phyloP scores from a whole-genome alignment of 2,329 filamentous ascomycete genomes.

The Trichophyton equinum region DNA sequence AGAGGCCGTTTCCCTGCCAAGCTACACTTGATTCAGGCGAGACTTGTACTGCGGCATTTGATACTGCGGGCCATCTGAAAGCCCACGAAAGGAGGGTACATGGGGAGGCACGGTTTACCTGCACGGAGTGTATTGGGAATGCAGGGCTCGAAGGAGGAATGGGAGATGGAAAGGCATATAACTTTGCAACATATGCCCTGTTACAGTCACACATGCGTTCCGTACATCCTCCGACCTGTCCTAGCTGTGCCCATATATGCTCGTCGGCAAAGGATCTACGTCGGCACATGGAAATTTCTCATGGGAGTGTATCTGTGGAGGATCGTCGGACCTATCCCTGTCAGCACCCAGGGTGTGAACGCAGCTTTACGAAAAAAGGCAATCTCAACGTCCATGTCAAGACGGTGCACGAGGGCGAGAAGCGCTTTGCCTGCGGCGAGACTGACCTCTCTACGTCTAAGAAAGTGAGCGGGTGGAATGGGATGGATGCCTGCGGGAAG shows the following conservation, averaged over 20 bases:
- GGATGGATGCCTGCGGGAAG: conserved; percentile 57
- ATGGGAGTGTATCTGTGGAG: conserved; percentile 48
- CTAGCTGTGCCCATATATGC: conserved; percentile 59
- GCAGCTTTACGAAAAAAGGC: conserved; percentile 68
- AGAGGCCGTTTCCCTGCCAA: conserved; percentile 59
- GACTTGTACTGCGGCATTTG: conserved; percentile 57
- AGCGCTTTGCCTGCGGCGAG: conserved; percentile 65
- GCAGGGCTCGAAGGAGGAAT: not conserved
- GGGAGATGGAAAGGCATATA: conserved; percentile 26
- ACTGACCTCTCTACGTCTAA: conserved; percentile 47
- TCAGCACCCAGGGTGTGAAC: conserved; percentile 54
- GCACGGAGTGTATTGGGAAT: conserved; percentile 52
- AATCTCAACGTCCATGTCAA: conserved; percentile 72
- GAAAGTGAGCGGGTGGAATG: conserved; percentile 53
- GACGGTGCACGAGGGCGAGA: conserved; percentile 60
- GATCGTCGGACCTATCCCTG: conserved; percentile 57
- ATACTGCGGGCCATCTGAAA: conserved; percentile 57
- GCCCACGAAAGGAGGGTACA: conserved; percentile 61
- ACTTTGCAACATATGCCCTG: conserved; percentile 59
- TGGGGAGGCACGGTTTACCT: conserved; percentile 58
- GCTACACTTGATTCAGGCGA: conserved; percentile 35
- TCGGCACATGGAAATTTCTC: conserved; percentile 64
- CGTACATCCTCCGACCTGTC: conserved; percentile 60
- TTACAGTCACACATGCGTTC: conserved; percentile 61
- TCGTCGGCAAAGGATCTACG: conserved; percentile 55